Evolutionary conservation across 768 basidiomycete species (phyloP).

Genomic region (Lenzites betulinus): DNA sequence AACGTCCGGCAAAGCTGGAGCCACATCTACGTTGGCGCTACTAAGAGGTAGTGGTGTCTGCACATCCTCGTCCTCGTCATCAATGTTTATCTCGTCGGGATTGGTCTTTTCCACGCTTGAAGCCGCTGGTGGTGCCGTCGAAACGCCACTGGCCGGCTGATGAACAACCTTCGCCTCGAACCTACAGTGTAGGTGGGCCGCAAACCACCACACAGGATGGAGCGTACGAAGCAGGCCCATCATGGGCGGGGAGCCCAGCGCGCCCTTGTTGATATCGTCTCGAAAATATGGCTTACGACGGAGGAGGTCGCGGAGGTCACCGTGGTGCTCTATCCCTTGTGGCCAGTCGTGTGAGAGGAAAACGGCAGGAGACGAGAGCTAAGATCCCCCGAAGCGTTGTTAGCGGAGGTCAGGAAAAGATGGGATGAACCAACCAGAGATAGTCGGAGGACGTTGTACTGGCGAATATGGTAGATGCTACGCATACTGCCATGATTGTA

Average conservation of each 20-base stretch:
- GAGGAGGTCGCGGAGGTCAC: constrained; percentile 66
- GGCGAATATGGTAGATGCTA: constrained; percentile 89
- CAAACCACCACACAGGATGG: constrained; percentile 87
- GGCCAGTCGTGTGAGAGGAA: constrained; percentile 99
- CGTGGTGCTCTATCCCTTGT: constrained; percentile 76
- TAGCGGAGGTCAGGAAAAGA: neutral
- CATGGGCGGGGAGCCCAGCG: constrained; percentile 85
- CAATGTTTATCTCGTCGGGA: constrained; percentile 45
- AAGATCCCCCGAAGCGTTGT: neutral
- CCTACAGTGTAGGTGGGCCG: constrained; percentile 87
- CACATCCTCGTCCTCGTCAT: constrained; percentile 34
- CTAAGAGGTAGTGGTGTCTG: too few relatives aligned
- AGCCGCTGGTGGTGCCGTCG: neutral
- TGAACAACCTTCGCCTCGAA: constrained; percentile 74
- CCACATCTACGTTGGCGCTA: neutral
- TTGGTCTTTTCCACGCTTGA: constrained; percentile 20
- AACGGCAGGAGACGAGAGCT: constrained; percentile 66
- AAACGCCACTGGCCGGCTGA: neutral
- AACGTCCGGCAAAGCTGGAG: neutral
- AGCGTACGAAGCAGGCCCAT: constrained; percentile 73
- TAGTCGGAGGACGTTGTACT: constrained; percentile 79
- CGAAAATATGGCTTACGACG: constrained; percentile 78
- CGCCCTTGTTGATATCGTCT: constrained; percentile 64
- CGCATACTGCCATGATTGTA: constrained; percentile 73
- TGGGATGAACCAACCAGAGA: constrained; percentile 55